phyloP scores from a whole-genome alignment of 768 basidiomycete genomes.

The Daedalea quercina region DNA sequence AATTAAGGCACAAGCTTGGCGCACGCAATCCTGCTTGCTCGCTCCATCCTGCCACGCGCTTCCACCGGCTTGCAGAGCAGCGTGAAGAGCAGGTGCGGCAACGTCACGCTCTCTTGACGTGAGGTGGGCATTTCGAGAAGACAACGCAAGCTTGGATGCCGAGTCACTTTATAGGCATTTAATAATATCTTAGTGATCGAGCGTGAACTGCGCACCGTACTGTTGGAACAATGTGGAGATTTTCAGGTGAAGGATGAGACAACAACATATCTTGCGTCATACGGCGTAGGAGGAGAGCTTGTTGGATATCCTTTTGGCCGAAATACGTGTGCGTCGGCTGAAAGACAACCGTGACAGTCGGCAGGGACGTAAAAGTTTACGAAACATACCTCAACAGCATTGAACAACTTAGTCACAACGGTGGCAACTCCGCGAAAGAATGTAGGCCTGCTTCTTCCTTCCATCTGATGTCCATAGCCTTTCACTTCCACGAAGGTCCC shows the following conservation, averaged over 20 bases:
- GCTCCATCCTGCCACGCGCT: conserved; percentile 44
- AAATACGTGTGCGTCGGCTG: conserved; percentile 93
- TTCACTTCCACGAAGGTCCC: conserved; percentile 93
- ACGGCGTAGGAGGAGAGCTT: conserved; percentile 78
- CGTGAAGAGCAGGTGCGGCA: conserved; percentile 59
- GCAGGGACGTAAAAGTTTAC: neutral
- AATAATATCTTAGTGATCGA: neutral
- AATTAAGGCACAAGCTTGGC: conserved; percentile 36
- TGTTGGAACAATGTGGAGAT: conserved; percentile 86
- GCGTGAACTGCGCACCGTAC: conserved; percentile 36
- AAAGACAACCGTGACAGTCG: neutral
- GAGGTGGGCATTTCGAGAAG: conserved; percentile 87
- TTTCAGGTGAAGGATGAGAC: conserved; percentile 63
- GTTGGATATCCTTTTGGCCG: conserved; percentile 98
- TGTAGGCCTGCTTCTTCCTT: conserved; percentile 77
- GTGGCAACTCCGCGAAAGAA: conserved; percentile 97
- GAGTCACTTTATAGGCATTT: conserved; percentile 29
- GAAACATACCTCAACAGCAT: conserved; percentile 68
- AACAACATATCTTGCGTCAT: conserved; percentile 76
- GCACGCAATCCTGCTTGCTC: conserved; percentile 45
- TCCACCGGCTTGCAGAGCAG: conserved; percentile 58
- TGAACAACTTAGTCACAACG: conserved; percentile 92
- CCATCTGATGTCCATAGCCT: conserved; percentile 90
- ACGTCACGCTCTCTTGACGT: conserved; percentile 50
- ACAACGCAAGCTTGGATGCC: conserved; percentile 69